Evolutionary conservation across 2,329 filamentous ascomycete genomes (phyloP).

Genomic region (Sclerotinia subarctica): DNA sequence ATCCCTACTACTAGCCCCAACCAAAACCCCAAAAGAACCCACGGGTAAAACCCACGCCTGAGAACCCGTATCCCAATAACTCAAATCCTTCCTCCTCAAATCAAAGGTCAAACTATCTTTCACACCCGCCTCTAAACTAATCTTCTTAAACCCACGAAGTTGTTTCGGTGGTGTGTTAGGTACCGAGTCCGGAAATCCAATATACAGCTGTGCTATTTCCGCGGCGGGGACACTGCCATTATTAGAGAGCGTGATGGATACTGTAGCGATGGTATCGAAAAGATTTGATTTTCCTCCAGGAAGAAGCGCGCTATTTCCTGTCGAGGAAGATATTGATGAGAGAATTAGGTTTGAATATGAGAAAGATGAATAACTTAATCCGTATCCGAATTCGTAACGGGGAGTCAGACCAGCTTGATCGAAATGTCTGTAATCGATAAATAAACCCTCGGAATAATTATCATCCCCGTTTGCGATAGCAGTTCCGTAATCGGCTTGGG

Average conservation of each 20-base stretch:
- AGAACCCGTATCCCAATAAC: conserved; percentile 58
- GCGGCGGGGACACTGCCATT: not conserved
- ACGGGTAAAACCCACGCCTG: conserved; percentile 55
- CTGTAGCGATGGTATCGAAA: not conserved
- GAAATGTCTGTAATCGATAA: conserved; percentile 54
- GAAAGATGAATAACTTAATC: conserved; percentile 57
- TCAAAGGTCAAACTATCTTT: conserved; percentile 46
- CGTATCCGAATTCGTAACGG: conserved; percentile 45
- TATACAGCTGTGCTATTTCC: conserved; percentile 10
- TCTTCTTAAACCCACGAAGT: conserved; percentile 62
- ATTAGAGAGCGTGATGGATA: not conserved
- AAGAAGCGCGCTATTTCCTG: conserved; percentile 11
- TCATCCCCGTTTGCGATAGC: conserved; percentile 37
- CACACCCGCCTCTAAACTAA: conserved; percentile 47
- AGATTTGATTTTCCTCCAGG: conserved; percentile 6
- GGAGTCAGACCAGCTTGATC: conserved; percentile 42
- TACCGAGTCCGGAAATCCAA: conserved; percentile 41
- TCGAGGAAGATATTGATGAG: conserved; percentile 20
- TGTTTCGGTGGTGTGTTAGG: conserved; percentile 50
- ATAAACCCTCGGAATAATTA: conserved; percentile 43
- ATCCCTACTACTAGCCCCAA: conserved; percentile 35
- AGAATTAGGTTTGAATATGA: conserved; percentile 30
- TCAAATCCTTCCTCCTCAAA: conserved; percentile 46
- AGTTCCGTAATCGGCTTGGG: conserved; percentile 46
- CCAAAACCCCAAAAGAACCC: conserved; percentile 27